These are phyloP conservation scores for Coprinopsis strossmayeri DNA, from an alignment of 768 basidiomycete species.

Conservation along the genomic window DNA sequence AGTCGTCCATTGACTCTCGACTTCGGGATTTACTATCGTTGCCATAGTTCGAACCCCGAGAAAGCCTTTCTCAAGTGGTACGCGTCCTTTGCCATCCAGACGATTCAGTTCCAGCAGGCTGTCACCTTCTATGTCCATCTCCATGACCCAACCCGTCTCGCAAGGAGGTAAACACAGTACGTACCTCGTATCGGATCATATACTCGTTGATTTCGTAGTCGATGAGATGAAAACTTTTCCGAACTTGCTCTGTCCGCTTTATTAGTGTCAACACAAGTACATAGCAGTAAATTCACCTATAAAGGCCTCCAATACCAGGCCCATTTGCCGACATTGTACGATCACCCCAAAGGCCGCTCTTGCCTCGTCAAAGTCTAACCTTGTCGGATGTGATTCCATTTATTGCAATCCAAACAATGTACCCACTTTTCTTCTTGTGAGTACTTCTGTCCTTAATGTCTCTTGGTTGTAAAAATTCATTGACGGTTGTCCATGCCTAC, in stretches of 20 bases:
- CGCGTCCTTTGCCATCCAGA: too few relatives aligned
- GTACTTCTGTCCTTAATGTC: conserved; percentile 31
- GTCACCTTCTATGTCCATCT: too few relatives aligned
- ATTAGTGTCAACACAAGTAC: not conserved
- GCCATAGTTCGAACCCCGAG: not conserved
- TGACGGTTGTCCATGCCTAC: conserved; percentile 57
- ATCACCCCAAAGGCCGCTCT: conserved; percentile 53
- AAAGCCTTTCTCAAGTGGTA: too few relatives aligned
- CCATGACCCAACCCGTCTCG: too few relatives aligned
- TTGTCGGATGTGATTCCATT: not conserved
- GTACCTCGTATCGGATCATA: conserved; percentile 60
- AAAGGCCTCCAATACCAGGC: conserved; percentile 63
- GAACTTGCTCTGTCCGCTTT: conserved; percentile 48
- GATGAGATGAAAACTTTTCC: conserved; percentile 52
- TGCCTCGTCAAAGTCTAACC: conserved; percentile 30
- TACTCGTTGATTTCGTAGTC: conserved; percentile 49
- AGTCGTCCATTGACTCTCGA: too few relatives aligned
- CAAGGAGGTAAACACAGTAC: too few relatives aligned
- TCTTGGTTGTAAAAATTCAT: conserved; percentile 47
- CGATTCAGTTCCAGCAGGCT: too few relatives aligned
- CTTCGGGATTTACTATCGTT: too few relatives aligned
- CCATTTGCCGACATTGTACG: conserved; percentile 51
- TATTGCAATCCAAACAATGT: not conserved
- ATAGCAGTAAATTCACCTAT: conserved; percentile 42
- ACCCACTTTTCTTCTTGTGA: conserved; percentile 6